Evolutionary conservation across 1,284 basidiomycete genomes (phyloP).

Genomic region (Apiotrichum veenhuisii): DNA sequence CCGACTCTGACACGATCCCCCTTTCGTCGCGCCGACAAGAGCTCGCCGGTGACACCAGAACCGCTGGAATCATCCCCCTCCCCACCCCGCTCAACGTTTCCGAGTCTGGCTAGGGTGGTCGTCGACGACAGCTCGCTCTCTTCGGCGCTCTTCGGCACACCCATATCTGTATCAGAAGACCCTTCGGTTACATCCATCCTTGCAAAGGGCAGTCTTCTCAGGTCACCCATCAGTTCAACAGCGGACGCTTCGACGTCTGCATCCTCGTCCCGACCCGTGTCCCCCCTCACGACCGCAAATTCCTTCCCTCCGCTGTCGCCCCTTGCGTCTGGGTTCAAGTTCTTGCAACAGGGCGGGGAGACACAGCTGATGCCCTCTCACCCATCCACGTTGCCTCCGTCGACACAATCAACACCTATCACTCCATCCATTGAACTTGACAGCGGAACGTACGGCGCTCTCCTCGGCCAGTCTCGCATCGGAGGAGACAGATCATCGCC

Average conservation of each 20-base stretch:
- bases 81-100: slow-evolving; percentile 14
- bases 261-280: neutral
- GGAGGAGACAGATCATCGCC: neutral
- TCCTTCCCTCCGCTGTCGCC: neutral
- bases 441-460: slow-evolving; percentile 29
- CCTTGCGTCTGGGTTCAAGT: slow-evolving; percentile 6
- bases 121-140: slow-evolving; percentile 21
- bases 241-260: neutral
- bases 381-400: slow-evolving; percentile 3
- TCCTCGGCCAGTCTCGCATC: slow-evolving; percentile 26
- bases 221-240: neutral
- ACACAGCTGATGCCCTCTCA: neutral
- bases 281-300: neutral
- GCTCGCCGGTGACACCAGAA: neutral
- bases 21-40: slow-evolving; percentile 33
- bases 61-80: neutral
- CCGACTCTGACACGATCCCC: slow-evolving; percentile 32
- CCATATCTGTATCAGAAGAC: slow-evolving; percentile 13
- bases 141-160: slow-evolving; percentile 18
- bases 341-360: neutral
- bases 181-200: neutral
- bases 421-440: slow-evolving; percentile 23
- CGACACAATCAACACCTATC: neutral
- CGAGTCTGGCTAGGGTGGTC: slow-evolving; percentile 16
- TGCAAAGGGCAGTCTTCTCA: neutral